These are phyloP conservation scores for Brettanomyces anomalus DNA, from an alignment of 805 yeast genomes.

Conservation along the genomic window DNA sequence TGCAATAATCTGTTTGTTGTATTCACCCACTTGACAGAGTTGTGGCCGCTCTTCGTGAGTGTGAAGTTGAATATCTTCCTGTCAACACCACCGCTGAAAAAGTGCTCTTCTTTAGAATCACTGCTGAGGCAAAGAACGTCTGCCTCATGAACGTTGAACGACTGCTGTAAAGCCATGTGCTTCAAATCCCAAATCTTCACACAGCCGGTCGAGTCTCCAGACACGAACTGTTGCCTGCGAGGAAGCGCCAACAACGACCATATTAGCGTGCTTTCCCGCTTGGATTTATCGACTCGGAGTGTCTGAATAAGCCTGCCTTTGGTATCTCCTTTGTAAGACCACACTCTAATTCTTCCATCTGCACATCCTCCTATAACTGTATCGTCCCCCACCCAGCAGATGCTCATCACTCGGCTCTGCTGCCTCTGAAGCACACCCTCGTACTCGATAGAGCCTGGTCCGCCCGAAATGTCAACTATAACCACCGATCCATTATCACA, in stretches of 20 bases:
- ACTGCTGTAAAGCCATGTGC: slow-evolving; percentile 68
- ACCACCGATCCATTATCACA: slow-evolving; percentile 94
- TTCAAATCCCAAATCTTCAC: slow-evolving; percentile 88
- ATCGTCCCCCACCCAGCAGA: slow-evolving; percentile 65
- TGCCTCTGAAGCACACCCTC: slow-evolving; percentile 72
- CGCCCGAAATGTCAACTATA: slow-evolving; percentile 75
- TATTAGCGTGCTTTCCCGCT: slow-evolving; percentile 78
- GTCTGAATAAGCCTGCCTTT: slow-evolving; percentile 70
- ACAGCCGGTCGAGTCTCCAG: slow-evolving; percentile 94
- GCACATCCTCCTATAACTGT: slow-evolving; percentile 88
- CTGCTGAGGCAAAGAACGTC: slow-evolving; percentile 72
- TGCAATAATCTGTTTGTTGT: slow-evolving; percentile 72
- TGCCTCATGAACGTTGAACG: slow-evolving; percentile 79
- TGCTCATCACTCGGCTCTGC: slow-evolving; percentile 67
- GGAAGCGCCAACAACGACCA: slow-evolving; percentile 76
- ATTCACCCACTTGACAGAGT: slow-evolving; percentile 58
- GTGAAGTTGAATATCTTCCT: slow-evolving; percentile 75
- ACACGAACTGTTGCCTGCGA: slow-evolving; percentile 63
- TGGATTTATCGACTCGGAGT: slow-evolving; percentile 86
- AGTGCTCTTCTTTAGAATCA: slow-evolving; percentile 48
- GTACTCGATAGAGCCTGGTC: slow-evolving; percentile 75
- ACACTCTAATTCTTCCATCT: slow-evolving; percentile 82
- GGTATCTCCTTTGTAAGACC: slow-evolving; percentile 42
- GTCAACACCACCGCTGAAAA: slow-evolving; percentile 91
- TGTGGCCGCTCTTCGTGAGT: slow-evolving; percentile 32